Percentiles rank a stretch among this genome's conserved stretches.
Evolutionary conservation across 2,329 filamentous ascomycete genomes (phyloP).

Genomic region (Arthrobotrys sinensis): DNA sequence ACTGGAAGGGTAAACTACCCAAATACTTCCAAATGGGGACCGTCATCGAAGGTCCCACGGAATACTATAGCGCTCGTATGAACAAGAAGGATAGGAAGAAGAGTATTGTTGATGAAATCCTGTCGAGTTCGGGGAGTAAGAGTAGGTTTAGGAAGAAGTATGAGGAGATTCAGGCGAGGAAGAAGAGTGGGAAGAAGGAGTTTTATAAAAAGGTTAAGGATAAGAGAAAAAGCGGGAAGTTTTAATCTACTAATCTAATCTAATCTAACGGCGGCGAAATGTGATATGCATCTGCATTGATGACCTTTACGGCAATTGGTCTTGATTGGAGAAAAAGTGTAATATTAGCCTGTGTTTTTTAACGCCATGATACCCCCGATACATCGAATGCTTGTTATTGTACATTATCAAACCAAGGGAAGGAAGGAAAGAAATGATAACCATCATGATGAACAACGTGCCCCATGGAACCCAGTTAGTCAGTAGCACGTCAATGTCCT

Average conservation of each 20-base stretch:
- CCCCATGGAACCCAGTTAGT: neutral
- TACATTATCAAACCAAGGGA: slow-evolving; percentile 37
- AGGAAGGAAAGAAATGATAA: neutral
- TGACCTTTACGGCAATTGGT: neutral
- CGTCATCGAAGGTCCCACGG: slow-evolving; percentile 87
- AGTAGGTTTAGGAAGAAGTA: slow-evolving; percentile 90
- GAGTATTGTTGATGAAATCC: slow-evolving; percentile 87
- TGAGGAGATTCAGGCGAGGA: slow-evolving; percentile 83
- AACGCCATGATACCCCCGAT: slow-evolving; percentile 57
- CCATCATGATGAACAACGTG: neutral
- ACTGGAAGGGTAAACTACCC: slow-evolving; percentile 77
- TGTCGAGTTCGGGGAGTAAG: slow-evolving; percentile 77
- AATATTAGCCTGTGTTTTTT: slow-evolving; percentile 43
- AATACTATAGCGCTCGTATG: slow-evolving; percentile 85
- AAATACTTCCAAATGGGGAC: slow-evolving; percentile 91
- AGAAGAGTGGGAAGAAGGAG: slow-evolving; percentile 88
- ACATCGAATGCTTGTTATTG: slow-evolving; percentile 38
- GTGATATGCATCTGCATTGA: slow-evolving; percentile 2
- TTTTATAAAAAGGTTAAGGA: slow-evolving; percentile 86
- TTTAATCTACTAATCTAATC: slow-evolving; percentile 21
- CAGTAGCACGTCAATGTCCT: neutral
- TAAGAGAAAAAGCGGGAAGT: slow-evolving; percentile 69
- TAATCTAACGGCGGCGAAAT: neutral
- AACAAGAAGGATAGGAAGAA: slow-evolving; percentile 89
- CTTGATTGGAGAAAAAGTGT: slow-evolving; percentile 2